phyloP scores from a whole-genome alignment of 768 basidiomycete species.

The Sistotremastrum suecicum region DNA sequence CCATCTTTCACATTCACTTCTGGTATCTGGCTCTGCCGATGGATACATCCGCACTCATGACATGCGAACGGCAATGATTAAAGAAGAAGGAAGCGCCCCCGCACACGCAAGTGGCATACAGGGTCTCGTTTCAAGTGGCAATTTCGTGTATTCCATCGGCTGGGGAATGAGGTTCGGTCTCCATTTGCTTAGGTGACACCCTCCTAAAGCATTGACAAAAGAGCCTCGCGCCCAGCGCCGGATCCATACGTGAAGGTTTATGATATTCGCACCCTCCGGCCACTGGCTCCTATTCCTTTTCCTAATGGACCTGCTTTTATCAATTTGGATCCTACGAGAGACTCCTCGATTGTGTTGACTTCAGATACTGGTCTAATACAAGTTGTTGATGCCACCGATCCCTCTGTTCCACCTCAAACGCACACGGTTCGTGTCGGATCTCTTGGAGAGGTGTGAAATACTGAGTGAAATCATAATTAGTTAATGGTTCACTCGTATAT shows the following conservation, averaged over 20 bases:
- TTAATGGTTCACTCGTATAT: slow-evolving; percentile 46
- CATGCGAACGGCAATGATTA: slow-evolving; percentile 44
- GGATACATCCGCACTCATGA: slow-evolving; percentile 61
- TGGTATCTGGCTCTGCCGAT: slow-evolving; percentile 60
- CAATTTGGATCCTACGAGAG: slow-evolving; percentile 60
- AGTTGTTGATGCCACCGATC: slow-evolving; percentile 67
- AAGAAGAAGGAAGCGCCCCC: slow-evolving; percentile 33
- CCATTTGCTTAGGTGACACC: not conserved
- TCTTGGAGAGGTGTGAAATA: too few relatives aligned
- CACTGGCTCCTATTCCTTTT: slow-evolving; percentile 79
- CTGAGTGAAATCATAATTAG: slow-evolving; percentile 4
- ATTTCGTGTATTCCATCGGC: slow-evolving; percentile 77
- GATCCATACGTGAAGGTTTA: slow-evolving; percentile 91
- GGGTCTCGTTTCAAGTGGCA: slow-evolving; percentile 67
- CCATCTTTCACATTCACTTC: slow-evolving; percentile 45
- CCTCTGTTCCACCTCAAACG: slow-evolving; percentile 7
- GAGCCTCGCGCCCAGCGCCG: slow-evolving; percentile 76
- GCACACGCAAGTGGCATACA: slow-evolving; percentile 76
- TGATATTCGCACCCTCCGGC: slow-evolving; percentile 71
- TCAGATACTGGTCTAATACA: slow-evolving; percentile 77
- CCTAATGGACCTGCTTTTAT: slow-evolving; percentile 80
- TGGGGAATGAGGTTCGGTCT: slow-evolving; percentile 63
- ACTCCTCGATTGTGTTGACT: slow-evolving; percentile 58
- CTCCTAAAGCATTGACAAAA: slow-evolving; percentile 16
- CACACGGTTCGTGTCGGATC: too few relatives aligned